Evolutionary conservation across 306 rosid genomes (phyloP), one percentile per base, ranked within the genome.

Genomic region (Cicer arietinum): DNA sequence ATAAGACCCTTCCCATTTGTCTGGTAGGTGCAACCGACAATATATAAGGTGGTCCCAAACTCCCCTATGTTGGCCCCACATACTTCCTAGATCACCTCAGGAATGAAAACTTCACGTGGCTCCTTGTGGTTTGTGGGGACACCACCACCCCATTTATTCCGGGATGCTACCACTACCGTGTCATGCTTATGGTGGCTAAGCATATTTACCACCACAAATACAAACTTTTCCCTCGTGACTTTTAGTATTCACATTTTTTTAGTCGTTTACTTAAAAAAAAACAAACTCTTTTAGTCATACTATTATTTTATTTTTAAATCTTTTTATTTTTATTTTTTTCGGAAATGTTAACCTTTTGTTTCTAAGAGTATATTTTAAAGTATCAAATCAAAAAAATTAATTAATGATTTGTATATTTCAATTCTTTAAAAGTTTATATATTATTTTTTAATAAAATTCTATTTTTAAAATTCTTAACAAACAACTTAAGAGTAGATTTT

Each of bases 11-110:
- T 69, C 50, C 18, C 44, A 62, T 71, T 51, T 71, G 77, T 71
- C 48, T 6, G 48, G 56, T 78, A n/a, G 82, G 73, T 71, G 77
- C 66, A 78, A 78, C 77, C 72, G 25, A 60, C 59, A 69, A 16
- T 44, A 16, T 20, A 50, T 20, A 50, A 41, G 47, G 39, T 40
- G 72, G 71, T 50, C 65, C 30, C 30, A 25, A 25, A 25, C 30
- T 25, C 3, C 30, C 70, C 37, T 1, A 0, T 3, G 56, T 74
- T 47, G 78, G 37, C 48, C 48, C 70, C 50, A 22, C 57, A 18
- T 20, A 41, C 43, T 42, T 20, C 13, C 43, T 72, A 0, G 10
- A 42, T 18, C 39, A 40, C 76, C 65, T 17, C 39, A 25, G 1
- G 16, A 22, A 22, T 8, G 60, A 43, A 77, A 54, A 10, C 65